Conservation (phyloP, 1,139 yeast genomes). For the Saccharomycopsis crataegensis region DNA sequence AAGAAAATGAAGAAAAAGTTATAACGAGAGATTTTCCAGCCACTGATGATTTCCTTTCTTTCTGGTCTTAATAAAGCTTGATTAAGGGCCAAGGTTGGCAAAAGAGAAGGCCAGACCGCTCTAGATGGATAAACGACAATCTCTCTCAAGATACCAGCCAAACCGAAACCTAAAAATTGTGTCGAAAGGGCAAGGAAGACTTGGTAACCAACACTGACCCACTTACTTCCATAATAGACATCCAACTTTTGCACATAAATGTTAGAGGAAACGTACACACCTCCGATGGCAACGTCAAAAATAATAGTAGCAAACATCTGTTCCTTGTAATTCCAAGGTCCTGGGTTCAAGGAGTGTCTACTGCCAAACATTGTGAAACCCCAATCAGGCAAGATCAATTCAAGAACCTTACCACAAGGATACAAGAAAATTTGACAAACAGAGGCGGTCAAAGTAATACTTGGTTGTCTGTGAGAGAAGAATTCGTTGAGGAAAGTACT, state of each 20-base stretch:
- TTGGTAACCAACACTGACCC: conserved; percentile 47
- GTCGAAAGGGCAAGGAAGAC: conserved; percentile 43
- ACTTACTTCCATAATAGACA: conserved; percentile 34
- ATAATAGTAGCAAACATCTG: conserved; percentile 53
- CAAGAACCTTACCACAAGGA: conserved; percentile 44
- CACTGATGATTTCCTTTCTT: conserved; percentile 37
- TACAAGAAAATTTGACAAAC: conserved; percentile 52
- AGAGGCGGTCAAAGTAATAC: conserved; percentile 36
- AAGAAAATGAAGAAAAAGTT: conserved; percentile 34
- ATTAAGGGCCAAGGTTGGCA: conserved; percentile 52
- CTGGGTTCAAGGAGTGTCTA: conserved; percentile 43
- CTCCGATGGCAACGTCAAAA: conserved; percentile 35
- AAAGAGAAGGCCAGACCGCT: conserved; percentile 49
- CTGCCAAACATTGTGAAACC: conserved; percentile 35
- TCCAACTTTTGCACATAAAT: conserved; percentile 38
- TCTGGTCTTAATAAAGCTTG: conserved; percentile 41
- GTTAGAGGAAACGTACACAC: conserved; percentile 38
- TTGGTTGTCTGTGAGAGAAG: conserved; percentile 49
- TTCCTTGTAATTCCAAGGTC: conserved; percentile 63
- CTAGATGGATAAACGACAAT: conserved; percentile 50
- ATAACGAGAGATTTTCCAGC: conserved; percentile 45
- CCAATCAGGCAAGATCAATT: conserved; percentile 39
- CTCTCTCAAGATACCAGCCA: conserved; percentile 53
- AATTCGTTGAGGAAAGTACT: conserved; percentile 54
- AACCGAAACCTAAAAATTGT: conserved; percentile 55